phyloP scores from a whole-genome alignment of 2,329 filamentous ascomycete species.

The Arthrobotrys sinensis region DNA sequence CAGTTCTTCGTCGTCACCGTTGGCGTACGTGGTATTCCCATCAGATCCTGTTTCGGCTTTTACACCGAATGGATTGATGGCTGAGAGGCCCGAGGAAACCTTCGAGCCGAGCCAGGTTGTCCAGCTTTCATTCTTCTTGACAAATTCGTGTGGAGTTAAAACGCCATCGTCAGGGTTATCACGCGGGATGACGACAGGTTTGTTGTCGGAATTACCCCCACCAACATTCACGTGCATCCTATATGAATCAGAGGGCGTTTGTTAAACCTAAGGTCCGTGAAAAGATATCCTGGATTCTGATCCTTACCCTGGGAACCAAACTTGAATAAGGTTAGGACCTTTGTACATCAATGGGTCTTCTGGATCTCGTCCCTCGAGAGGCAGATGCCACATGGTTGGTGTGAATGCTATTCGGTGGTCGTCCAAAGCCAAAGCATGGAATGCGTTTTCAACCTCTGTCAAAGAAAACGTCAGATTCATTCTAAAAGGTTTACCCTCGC shows the following conservation, averaged over 20 bases:
- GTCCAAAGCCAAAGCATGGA: constrained; percentile 68
- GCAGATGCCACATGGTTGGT: constrained; percentile 72
- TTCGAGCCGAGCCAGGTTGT: constrained; percentile 20
- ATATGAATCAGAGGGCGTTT: constrained; percentile 58
- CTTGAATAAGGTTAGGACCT: constrained; percentile 49
- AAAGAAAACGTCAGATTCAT: constrained; percentile 40
- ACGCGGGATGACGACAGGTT: constrained; percentile 52
- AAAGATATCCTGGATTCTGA: neutral
- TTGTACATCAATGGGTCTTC: constrained; percentile 48
- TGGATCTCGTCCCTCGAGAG: constrained; percentile 64
- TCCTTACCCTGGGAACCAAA: constrained; percentile 59
- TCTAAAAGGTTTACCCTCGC: neutral
- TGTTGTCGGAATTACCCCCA: constrained; percentile 68
- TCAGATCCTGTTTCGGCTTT: constrained; percentile 46
- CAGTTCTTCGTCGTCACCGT: constrained; percentile 62
- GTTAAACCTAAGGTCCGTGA: neutral
- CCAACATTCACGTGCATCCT: constrained; percentile 72
- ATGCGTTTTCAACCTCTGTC: constrained; percentile 66
- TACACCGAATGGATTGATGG: constrained; percentile 41
- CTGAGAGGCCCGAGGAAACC: constrained; percentile 41
- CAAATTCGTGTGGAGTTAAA: constrained; percentile 40
- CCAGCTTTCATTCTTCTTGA: constrained; percentile 49
- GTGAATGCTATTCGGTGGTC: constrained; percentile 69
- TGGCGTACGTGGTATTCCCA: constrained; percentile 33
- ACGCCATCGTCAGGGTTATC: constrained; percentile 50